Conservation (phyloP, 768 basidiomycete species). For the Agaricus blazei region DNA sequence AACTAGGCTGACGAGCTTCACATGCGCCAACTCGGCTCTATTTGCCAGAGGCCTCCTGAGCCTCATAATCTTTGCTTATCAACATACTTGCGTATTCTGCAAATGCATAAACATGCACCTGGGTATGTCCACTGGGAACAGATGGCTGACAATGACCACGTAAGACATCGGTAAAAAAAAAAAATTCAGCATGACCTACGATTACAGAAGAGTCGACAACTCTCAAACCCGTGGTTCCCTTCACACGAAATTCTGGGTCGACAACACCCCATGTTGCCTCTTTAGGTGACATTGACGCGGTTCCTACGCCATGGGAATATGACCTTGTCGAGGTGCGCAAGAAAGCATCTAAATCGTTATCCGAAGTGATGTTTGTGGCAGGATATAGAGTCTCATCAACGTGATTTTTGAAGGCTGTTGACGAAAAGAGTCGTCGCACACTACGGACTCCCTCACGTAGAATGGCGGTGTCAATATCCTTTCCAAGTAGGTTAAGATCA, state of each 20-base stretch:
- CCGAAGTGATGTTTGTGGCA: conserved; percentile 1
- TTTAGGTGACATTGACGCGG: conserved; percentile 25
- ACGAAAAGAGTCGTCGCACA: conserved; percentile 5
- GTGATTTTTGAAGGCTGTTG: neutral
- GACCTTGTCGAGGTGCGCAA: conserved; percentile 13
- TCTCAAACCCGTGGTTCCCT: conserved; percentile 27
- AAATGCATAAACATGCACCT: conserved; percentile 6
- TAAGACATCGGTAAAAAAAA: neutral
- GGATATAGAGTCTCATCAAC: neutral
- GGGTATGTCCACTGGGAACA: neutral
- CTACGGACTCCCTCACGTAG: conserved; percentile 11
- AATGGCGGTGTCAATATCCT: conserved; percentile 7
- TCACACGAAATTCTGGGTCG: conserved; percentile 31
- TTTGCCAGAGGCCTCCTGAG: no score
- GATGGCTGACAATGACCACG: neutral
- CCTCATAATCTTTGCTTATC: no score
- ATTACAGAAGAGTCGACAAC: conserved; percentile 33
- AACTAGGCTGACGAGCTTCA: no score
- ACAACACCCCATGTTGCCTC: conserved; percentile 26
- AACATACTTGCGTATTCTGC: conserved; percentile 4
- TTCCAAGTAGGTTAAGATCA: conserved; percentile 2
- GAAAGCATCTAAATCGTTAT: conserved; percentile 8
- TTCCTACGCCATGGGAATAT: conserved; percentile 26
- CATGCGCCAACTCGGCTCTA: no score
- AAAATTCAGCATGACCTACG: conserved; percentile 15